Evolutionary conservation across 2,329 filamentous ascomycete genomes (phyloP).

Genomic region (Aureobasidium sp.): DNA sequence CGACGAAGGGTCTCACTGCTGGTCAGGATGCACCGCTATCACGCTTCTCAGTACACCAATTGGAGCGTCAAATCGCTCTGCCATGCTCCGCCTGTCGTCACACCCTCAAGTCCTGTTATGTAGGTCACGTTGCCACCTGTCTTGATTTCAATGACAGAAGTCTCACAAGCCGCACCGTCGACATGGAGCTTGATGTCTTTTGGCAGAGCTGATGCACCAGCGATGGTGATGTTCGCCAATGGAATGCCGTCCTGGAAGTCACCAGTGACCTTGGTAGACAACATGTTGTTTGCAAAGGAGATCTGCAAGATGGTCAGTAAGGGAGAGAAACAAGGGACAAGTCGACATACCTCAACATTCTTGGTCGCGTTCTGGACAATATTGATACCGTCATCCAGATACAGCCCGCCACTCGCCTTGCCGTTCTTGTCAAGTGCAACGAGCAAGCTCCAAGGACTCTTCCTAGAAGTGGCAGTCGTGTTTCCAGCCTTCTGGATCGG

Average conservation of each 20-base stretch:
- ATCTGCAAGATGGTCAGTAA: background rate
- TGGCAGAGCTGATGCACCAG: background rate
- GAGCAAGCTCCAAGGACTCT: conserved; percentile 22
- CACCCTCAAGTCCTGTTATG: background rate
- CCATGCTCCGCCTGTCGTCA: conserved; percentile 1
- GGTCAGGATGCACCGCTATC: background rate
- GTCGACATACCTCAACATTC: conserved; percentile 17
- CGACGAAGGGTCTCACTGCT: background rate
- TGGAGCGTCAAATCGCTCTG: background rate
- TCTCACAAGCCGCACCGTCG: background rate
- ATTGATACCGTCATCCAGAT: conserved; percentile 24
- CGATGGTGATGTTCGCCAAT: conserved; percentile 18
- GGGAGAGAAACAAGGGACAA: background rate
- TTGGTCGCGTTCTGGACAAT: conserved; percentile 23
- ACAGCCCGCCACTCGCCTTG: conserved; percentile 20
- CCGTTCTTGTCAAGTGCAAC: conserved; percentile 23
- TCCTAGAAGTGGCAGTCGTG: conserved; percentile 20
- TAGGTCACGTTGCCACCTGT: background rate
- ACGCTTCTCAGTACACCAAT: background rate
- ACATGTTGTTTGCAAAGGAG: conserved; percentile 7
- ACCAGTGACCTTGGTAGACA: conserved; percentile 14
- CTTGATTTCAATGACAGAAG: background rate
- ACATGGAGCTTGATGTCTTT: background rate
- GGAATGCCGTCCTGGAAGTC: conserved; percentile 13
- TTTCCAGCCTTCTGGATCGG: conserved; percentile 22